Evolutionary conservation across 176 grass and related monocot species (phyloP).

Genomic region (Avena eriantha): DNA sequence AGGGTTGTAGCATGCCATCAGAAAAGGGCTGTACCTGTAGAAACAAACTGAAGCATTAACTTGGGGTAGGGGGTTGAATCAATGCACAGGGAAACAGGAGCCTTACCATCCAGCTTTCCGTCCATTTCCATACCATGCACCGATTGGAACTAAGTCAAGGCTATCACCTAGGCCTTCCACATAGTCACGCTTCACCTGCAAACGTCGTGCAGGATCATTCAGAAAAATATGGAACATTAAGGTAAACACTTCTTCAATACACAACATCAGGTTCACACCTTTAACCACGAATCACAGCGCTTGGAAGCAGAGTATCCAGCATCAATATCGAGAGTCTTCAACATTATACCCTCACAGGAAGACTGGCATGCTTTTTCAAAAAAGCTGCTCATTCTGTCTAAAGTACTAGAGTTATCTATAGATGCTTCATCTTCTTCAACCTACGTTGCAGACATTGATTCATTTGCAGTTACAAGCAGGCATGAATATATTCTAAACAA

Average conservation of each 20-base stretch:
- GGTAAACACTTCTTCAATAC: background rate
- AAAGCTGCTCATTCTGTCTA: slow-evolving; percentile 73
- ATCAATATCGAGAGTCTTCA: slow-evolving; percentile 92
- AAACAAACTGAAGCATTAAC: slow-evolving; percentile 27
- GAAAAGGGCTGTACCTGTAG: slow-evolving; percentile 94
- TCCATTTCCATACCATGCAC: slow-evolving; percentile 97
- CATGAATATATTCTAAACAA: slow-evolving; percentile 35
- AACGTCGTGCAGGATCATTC: slow-evolving; percentile 19
- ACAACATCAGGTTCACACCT: slow-evolving; percentile 53
- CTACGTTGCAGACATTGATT: slow-evolving; percentile 53
- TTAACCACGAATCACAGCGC: slow-evolving; percentile 85
- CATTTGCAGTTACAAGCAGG: slow-evolving; percentile 30
- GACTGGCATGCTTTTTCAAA: slow-evolving; percentile 77
- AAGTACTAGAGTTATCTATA: slow-evolving; percentile 54
- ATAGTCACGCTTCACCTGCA: slow-evolving; percentile 94
- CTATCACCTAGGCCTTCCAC: slow-evolving; percentile 91
- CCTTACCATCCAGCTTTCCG: slow-evolving; percentile 90
- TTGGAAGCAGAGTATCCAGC: slow-evolving; percentile 92
- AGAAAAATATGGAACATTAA: slow-evolving; percentile 38
- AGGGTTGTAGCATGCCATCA: slow-evolving; percentile 98
- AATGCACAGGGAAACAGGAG: slow-evolving; percentile 2
- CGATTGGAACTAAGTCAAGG: slow-evolving; percentile 88
- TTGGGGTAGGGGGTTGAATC: background rate
- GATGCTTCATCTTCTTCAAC: slow-evolving; percentile 77
- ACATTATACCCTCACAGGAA: slow-evolving; percentile 97